Evolutionary conservation across 2,329 filamentous ascomycete species (phyloP).

Genomic region (Phialophora verrucosa): DNA sequence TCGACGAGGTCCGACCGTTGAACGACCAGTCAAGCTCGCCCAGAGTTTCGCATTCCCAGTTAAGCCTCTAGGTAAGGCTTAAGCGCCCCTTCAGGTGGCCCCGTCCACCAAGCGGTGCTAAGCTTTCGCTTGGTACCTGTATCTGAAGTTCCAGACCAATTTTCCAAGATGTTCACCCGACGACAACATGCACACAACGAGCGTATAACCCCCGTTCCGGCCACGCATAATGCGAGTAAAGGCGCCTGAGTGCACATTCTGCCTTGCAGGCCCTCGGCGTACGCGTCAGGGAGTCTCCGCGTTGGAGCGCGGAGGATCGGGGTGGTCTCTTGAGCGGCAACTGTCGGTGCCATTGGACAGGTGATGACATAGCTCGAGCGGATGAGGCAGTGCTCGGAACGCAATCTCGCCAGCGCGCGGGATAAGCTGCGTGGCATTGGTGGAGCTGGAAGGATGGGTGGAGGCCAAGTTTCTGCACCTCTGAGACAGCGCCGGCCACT

Average conservation of each 20-base stretch:
- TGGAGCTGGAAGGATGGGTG: conserved; percentile 13
- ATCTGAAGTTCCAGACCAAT: neutral
- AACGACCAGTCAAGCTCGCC: conserved; percentile 14
- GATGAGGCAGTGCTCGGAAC: conserved; percentile 22
- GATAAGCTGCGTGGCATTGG: conserved; percentile 5
- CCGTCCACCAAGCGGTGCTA: conserved; percentile 16
- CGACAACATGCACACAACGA: neutral
- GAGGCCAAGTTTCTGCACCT: conserved; percentile 14
- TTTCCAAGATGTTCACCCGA: neutral
- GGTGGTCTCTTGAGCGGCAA: neutral
- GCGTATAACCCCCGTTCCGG: neutral
- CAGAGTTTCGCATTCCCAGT: conserved; percentile 13
- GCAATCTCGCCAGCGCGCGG: conserved; percentile 19
- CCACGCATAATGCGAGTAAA: neutral
- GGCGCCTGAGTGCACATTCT: neutral
- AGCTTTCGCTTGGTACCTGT: conserved; percentile 17
- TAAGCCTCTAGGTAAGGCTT: conserved; percentile 15
- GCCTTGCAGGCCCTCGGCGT: conserved; percentile 3
- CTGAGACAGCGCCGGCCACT: conserved; percentile 16
- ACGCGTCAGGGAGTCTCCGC: conserved; percentile 7
- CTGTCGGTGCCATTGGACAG: conserved; percentile 2
- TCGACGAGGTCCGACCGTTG: too few relatives aligned
- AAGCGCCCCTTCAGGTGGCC: conserved; percentile 1
- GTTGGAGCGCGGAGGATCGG: conserved; percentile 1
- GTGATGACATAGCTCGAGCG: conserved; percentile 5